Conservation (phyloP, 805 yeast species). For the Tetrapisispora phaffii region DNA sequence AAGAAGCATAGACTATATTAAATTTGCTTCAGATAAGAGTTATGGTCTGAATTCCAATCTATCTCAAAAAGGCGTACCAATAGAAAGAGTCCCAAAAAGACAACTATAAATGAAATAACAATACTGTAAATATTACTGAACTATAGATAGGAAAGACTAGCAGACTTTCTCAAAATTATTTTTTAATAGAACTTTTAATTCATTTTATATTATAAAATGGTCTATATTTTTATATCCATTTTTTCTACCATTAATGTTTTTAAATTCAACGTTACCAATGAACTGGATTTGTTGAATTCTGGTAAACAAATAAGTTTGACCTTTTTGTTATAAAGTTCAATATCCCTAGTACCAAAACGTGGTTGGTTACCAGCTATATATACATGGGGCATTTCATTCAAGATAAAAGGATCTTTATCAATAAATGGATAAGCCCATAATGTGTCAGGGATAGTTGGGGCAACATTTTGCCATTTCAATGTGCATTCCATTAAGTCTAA, state of each 20-base stretch:
- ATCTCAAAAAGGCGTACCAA: conserved; percentile 40
- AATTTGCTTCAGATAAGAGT: conserved; percentile 44
- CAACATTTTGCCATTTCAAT: conserved; percentile 72
- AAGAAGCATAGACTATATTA: conserved; percentile 38
- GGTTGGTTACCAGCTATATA: conserved; percentile 83
- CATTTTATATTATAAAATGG: not conserved
- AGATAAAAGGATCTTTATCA: conserved; percentile 67
- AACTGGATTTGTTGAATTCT: conserved; percentile 52
- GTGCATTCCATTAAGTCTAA: conserved; percentile 55
- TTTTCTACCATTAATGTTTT: conserved; percentile 46
- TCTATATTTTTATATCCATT: conserved; percentile 28
- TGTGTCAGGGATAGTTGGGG: conserved; percentile 96
- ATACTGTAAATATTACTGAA: not conserved
- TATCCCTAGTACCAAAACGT: conserved; percentile 38
- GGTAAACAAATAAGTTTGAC: conserved; percentile 64
- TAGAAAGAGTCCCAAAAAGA: conserved; percentile 12
- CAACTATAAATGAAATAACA: not conserved
- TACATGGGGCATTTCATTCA: conserved; percentile 76
- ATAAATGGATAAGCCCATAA: conserved; percentile 79
- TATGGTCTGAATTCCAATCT: conserved; percentile 54
- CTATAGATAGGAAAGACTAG: not conserved
- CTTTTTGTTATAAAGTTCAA: conserved; percentile 31
- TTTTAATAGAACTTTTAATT: not conserved
- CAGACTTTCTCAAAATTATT: too few species aligned
- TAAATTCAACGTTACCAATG: conserved; percentile 52